Percentiles rank a stretch among this genome's conserved stretches.
These are phyloP conservation scores for Polygonum maritimum DNA, from an alignment of 148 eudicot genomes.

Conservation along the genomic window DNA sequence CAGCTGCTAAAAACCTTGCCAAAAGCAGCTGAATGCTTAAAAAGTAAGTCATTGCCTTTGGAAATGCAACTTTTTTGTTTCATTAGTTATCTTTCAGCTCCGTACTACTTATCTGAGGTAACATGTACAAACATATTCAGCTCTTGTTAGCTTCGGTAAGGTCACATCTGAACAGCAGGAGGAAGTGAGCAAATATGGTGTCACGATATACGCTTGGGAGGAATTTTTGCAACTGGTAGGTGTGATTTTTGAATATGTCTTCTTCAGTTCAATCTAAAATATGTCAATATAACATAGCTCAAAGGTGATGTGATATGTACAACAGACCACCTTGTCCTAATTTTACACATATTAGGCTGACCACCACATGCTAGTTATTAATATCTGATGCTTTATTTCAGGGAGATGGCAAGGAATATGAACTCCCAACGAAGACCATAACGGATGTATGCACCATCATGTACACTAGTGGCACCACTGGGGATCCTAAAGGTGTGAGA, in stretches of 20 bases:
- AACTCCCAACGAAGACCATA: conserved; percentile 57
- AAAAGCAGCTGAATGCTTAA: conserved; percentile 47
- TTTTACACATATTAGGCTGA: neutral
- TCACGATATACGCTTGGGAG: conserved; percentile 71
- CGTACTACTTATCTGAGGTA: neutral
- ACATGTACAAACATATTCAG: conserved; percentile 25
- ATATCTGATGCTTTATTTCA: conserved; percentile 21
- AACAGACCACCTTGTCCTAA: neutral
- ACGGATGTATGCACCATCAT: conserved; percentile 91
- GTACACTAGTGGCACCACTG: conserved; percentile 99
- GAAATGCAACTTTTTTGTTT: conserved; percentile 1
- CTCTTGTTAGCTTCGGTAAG: conserved; percentile 92
- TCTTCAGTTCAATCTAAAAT: neutral
- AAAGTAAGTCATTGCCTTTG: conserved; percentile 49
- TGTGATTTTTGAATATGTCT: neutral
- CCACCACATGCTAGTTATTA: neutral
- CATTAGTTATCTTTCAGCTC: neutral
- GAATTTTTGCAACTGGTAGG: conserved; percentile 81
- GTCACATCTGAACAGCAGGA: conserved; percentile 56
- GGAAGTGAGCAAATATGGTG: conserved; percentile 59
- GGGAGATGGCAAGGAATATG: conserved; percentile 65
- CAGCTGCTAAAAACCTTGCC: conserved; percentile 85
- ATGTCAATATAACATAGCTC: neutral
- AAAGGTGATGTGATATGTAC: neutral
- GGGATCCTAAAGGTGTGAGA: conserved; percentile 97